A percentile compares a stretch with the other conserved stretches of the same genome.
These are phyloP conservation scores for Melastoma candidum DNA, from an alignment of 441 rosid species.

Conservation along the genomic window DNA sequence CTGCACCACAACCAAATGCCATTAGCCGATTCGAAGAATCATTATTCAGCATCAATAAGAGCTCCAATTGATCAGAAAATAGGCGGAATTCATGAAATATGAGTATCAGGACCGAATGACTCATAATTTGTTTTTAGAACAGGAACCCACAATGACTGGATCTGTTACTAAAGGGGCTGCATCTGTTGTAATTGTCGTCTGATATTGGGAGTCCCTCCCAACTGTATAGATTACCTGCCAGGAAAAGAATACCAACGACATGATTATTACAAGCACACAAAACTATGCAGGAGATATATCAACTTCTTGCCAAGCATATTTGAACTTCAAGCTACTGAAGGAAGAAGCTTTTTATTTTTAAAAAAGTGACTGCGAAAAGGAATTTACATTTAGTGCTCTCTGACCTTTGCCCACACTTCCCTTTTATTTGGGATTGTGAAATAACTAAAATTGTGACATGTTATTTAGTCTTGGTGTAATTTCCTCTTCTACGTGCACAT, in stretches of 20 bases:
- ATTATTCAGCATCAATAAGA: not conserved
- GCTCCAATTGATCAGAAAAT: not conserved
- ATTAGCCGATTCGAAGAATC: not conserved
- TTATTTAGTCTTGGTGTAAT: too few species aligned
- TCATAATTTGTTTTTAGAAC: slow-evolving; percentile 4
- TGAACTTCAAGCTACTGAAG: too few species aligned
- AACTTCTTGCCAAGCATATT: too few species aligned
- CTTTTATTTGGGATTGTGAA: too few species aligned
- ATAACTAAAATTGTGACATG: too few species aligned
- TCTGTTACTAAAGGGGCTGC: slow-evolving; percentile 45
- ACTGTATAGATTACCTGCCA: slow-evolving; percentile 72
- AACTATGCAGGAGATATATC: too few species aligned
- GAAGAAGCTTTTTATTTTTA: too few species aligned
- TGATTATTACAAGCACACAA: not conserved
- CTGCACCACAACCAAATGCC: slow-evolving; percentile 23
- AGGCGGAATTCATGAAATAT: not conserved
- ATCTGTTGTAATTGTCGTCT: slow-evolving; percentile 54
- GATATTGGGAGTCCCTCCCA: slow-evolving; percentile 71
- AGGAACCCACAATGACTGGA: slow-evolving; percentile 71
- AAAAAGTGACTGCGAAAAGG: too few species aligned
- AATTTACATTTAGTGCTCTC: too few species aligned
- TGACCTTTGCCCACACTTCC: too few species aligned
- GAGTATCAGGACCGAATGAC: not conserved
- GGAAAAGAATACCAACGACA: slow-evolving; percentile 13
- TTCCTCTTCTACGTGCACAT: too few species aligned